A percentile compares a stretch with the other conserved stretches of the same genome.
Conservation (phyloP, 2,329 filamentous ascomycete species). For the Botrytis paeoniae region DNA sequence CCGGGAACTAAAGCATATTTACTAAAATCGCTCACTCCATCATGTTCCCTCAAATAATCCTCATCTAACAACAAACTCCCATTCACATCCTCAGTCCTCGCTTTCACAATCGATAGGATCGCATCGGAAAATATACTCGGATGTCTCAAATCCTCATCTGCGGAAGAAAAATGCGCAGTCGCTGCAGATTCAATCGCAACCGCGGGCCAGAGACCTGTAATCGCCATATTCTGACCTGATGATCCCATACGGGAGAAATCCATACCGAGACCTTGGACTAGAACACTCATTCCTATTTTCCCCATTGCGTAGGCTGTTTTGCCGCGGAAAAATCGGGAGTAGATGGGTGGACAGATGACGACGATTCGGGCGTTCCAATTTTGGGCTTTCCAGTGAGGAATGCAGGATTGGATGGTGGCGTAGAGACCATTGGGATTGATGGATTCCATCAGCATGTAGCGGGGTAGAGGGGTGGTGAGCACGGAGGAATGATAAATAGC, state of each 20-base stretch:
- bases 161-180: constrained; percentile 44
- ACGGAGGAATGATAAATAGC: constrained; percentile 84
- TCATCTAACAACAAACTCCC: constrained; percentile 74
- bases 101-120: constrained; percentile 66
- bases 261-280: constrained; percentile 80
- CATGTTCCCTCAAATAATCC: constrained; percentile 68
- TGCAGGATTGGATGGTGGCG: constrained; percentile 61
- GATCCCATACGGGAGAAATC: constrained; percentile 64
- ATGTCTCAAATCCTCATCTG: constrained; percentile 61
- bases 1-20: constrained; percentile 69
- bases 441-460: constrained; percentile 75
- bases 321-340: constrained; percentile 78
- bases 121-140: constrained; percentile 77
- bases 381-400: constrained; percentile 61
- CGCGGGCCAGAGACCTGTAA: constrained; percentile 81
- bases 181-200: constrained; percentile 73
- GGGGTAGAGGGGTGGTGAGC: constrained; percentile 66
- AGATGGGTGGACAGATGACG: constrained; percentile 81
- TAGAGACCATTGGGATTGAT: constrained; percentile 77
- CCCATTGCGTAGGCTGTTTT: constrained; percentile 81
- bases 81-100: constrained; percentile 61
- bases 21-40: constrained; percentile 66
- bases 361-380: constrained; percentile 62
- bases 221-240: constrained; percentile 64
- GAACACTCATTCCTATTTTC: constrained; percentile 77